These are phyloP conservation scores for Phaeoacremonium minimum DNA, from an alignment of 2,329 filamentous ascomycete genomes.

Conservation along the genomic window DNA sequence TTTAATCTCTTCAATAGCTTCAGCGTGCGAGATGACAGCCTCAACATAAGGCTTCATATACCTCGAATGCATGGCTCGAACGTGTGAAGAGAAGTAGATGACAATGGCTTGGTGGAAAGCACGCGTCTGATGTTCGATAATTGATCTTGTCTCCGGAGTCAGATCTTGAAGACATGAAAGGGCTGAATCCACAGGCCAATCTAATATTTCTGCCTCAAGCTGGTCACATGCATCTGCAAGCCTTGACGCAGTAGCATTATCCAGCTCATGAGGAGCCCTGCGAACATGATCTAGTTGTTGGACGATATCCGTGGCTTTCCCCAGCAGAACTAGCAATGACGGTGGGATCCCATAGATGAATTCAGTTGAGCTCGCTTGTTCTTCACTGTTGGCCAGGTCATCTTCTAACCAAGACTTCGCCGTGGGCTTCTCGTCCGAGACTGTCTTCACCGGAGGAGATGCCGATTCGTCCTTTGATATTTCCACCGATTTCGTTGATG, in stretches of 20 bases:
- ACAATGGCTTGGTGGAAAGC: conserved; percentile 19
- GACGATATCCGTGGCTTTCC: conserved; percentile 6
- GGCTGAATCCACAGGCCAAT: conserved; percentile 7
- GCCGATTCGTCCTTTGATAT: no score
- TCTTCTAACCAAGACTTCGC: background rate
- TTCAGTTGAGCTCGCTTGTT: conserved; percentile 6
- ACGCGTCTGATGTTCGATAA: conserved; percentile 9
- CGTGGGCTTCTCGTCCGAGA: background rate
- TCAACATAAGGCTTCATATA: background rate
- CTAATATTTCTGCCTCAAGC: conserved; percentile 8
- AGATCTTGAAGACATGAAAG: background rate
- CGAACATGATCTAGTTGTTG: background rate
- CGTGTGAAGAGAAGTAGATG: conserved; percentile 17
- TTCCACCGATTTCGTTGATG: conserved; percentile 14
- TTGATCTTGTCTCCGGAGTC: background rate
- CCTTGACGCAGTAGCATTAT: background rate
- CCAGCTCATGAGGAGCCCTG: background rate
- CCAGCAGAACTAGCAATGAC: conserved; percentile 7
- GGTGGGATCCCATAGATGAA: conserved; percentile 13
- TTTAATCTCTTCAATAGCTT: background rate
- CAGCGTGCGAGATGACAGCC: background rate
- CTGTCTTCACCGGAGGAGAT: background rate
- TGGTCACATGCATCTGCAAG: conserved; percentile 3
- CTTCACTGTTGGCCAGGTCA: background rate
- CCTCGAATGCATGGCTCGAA: conserved; percentile 4